Evolutionary conservation across 352 stramenopile genomes (phyloP), one percentile per base, ranked within the genome.

Genomic region (Pythium volutum): DNA sequence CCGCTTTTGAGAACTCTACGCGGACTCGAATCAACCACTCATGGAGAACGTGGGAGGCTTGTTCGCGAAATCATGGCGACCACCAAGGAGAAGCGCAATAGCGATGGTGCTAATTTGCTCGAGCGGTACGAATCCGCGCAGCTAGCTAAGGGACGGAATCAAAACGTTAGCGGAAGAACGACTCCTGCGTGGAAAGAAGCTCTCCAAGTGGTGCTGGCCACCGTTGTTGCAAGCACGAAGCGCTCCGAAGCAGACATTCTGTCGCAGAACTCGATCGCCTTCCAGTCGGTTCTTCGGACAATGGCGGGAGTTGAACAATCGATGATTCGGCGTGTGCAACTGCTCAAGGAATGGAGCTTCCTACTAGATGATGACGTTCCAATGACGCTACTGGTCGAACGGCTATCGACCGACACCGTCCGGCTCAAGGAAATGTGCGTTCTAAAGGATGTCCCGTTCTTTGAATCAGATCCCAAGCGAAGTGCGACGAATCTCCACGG

Each of bases 281-380:
- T 46, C 8, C 20, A 59, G 34, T 25, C 34, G 2, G 70, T 88
- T 59, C 63, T 76, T 15, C 49, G 60, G 42, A 66, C 78, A 26
- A 55, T 88, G 1, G 50, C 64, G 43, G 75, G 71, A 25, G 47
- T 89, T 26, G 80, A 89, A 57, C 75, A 79, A 31, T 87, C 69
- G 73, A 87, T 89, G 80, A 53, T 89, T 15, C 73, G 76, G 4
- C 71, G 84, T 48, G 75, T 86, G 12, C 82, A 89, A 52, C 58
- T 89, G 23, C 54, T 81, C 39, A 91, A 77, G 31, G 82, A 91
- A 59, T 89, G 79, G 75, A 41, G 71, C 9, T 84, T 77, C 34
- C 56, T 89, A 7, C 55, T 68, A 26, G 68, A 73, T 15, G 79
- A 89, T 26, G 48, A 62, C 10, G 60, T 81, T 6, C 65, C 59